These are phyloP conservation scores for Scutellaria minor DNA, from an alignment of 257 asterid genomes.

Conservation along the genomic window DNA sequence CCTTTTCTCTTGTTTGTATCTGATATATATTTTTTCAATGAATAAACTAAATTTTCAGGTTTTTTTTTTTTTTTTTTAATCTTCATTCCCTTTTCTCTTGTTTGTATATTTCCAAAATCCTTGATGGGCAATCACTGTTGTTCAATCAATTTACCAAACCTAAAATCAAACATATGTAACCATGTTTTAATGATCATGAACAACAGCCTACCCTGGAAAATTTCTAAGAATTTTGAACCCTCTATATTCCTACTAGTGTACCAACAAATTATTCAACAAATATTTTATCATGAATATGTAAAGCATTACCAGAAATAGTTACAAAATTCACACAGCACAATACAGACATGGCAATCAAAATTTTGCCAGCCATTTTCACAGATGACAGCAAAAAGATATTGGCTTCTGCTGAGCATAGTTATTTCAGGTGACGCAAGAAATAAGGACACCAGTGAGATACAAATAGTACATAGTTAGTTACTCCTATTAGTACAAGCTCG, in stretches of 20 bases:
- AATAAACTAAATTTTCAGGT: too few species aligned
- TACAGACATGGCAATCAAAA: slow-evolving; percentile 21
- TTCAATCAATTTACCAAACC: not conserved
- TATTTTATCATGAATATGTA: not conserved
- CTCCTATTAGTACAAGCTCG: slow-evolving; percentile 2
- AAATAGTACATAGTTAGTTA: slow-evolving; percentile 23
- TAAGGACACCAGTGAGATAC: slow-evolving; percentile 40
- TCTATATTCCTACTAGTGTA: not conserved
- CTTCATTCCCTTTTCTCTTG: not conserved
- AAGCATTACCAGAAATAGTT: not conserved
- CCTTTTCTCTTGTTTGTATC: not conserved
- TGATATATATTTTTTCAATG: not conserved
- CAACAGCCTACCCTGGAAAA: too few species aligned
- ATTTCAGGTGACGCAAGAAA: slow-evolving; percentile 41
- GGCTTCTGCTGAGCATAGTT: slow-evolving; percentile 33
- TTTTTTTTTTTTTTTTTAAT: not conserved
- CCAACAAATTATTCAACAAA: not conserved
- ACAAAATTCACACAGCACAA: slow-evolving; percentile 19
- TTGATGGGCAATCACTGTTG: not conserved
- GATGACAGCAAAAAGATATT: slow-evolving; percentile 24
- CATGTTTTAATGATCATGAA: not conserved
- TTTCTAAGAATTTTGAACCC: not conserved
- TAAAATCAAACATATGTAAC: not conserved
- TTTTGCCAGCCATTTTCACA: slow-evolving; percentile 21
- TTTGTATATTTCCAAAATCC: not conserved